A percentile compares a stretch with the other conserved stretches of the same genome.
Conservation (phyloP, 257 asterid species). For the Fraxinus quadrangulata region DNA sequence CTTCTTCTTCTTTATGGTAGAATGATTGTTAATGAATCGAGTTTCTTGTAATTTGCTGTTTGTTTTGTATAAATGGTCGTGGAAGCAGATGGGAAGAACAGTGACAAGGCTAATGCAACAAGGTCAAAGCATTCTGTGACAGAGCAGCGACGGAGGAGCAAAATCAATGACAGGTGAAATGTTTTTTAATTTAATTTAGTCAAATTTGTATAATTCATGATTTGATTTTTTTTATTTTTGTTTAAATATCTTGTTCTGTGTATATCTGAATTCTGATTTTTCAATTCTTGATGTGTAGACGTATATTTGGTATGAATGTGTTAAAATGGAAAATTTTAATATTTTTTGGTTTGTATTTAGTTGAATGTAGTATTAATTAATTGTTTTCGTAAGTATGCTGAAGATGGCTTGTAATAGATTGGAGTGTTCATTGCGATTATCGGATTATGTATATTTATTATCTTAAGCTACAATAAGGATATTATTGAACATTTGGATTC, state of each 20-base stretch:
- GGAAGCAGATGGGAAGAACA: conserved; percentile 58
- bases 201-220: neutral
- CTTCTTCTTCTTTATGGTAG: neutral
- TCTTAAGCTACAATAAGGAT: neutral
- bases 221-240: neutral
- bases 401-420: neutral
- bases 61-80: conserved; percentile 26
- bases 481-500: neutral
- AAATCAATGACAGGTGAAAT: conserved; percentile 61
- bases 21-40: neutral
- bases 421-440: neutral
- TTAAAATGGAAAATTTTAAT: neutral
- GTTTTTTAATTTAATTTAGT: neutral
- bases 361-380: neutral
- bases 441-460: neutral
- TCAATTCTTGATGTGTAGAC: neutral
- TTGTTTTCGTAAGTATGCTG: neutral
- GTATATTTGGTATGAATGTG: neutral
- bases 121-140: conserved; percentile 72
- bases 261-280: neutral
- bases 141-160: conserved; percentile 72
- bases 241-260: neutral
- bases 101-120: conserved; percentile 51
- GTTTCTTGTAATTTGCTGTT: conserved; percentile 6
- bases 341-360: neutral